These are phyloP conservation scores for Penicillium soppii DNA, from an alignment of 495 filamentous ascomycete species.

Conservation along the genomic window DNA sequence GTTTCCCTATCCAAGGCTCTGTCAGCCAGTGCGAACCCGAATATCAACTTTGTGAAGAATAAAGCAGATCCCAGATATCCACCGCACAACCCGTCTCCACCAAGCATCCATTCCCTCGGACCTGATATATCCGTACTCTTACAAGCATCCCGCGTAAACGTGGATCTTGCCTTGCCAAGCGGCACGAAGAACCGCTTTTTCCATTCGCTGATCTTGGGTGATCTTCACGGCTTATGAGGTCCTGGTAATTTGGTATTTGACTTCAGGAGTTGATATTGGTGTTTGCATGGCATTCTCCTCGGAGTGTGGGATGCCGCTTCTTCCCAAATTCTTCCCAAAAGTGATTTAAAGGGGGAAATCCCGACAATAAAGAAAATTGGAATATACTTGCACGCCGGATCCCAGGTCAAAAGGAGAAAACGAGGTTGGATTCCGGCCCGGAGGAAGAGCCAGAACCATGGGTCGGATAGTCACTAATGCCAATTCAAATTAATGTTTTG, in stretches of 20 bases:
- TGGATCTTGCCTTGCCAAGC: slow-evolving; percentile 18
- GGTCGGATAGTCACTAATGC: neutral
- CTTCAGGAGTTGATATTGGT: neutral
- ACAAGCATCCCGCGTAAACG: slow-evolving; percentile 23
- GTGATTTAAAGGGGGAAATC: neutral
- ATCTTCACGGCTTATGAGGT: neutral
- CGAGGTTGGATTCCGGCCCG: neutral
- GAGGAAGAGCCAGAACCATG: neutral
- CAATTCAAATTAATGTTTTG: neutral
- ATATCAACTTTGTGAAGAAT: neutral
- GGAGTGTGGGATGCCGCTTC: too few species aligned
- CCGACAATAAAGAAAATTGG: neutral
- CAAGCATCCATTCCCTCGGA: neutral
- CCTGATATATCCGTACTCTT: slow-evolving; percentile 14
- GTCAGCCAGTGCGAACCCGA: neutral
- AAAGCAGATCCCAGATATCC: neutral
- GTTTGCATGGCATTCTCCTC: neutral
- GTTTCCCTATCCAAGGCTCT: neutral
- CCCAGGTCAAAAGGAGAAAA: neutral
- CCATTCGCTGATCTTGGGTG: slow-evolving; percentile 29
- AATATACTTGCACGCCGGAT: neutral
- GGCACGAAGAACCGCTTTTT: slow-evolving; percentile 14
- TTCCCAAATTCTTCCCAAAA: too few species aligned
- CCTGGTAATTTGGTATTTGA: neutral
- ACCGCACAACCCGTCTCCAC: slow-evolving; percentile 8